Percentiles rank a stretch among this genome's conserved stretches.
Conservation (phyloP, 345 rosid genomes). For the Moricandia moricandioides region DNA sequence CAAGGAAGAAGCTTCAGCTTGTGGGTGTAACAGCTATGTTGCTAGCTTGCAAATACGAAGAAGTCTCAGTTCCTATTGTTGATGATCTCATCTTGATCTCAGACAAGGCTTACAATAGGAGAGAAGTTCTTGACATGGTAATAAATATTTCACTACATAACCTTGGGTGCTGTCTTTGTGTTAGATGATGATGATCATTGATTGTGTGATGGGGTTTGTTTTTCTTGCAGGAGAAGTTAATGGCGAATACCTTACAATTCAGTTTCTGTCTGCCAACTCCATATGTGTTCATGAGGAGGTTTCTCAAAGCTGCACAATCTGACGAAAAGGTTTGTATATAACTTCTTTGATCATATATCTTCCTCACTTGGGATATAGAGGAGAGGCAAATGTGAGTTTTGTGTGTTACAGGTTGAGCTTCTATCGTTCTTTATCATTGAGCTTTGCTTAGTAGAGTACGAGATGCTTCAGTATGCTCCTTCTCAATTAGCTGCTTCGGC, state of each 20-base stretch:
- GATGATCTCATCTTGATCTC: constrained; percentile 91
- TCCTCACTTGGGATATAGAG: background rate
- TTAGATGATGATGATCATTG: background rate
- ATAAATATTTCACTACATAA: background rate
- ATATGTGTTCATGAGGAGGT: constrained; percentile 87
- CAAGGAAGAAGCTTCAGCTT: constrained; percentile 93
- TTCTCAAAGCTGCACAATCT: constrained; percentile 83
- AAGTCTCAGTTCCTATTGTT: constrained; percentile 94
- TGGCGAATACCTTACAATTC: constrained; percentile 70
- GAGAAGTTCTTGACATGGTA: constrained; percentile 94
- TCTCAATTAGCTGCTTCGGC: constrained; percentile 75
- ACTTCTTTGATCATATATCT: background rate
- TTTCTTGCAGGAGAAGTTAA: constrained; percentile 53
- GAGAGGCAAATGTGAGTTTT: too few relatives aligned
- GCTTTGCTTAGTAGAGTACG: constrained; percentile 56
- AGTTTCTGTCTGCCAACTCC: constrained; percentile 85
- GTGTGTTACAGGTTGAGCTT: constrained; percentile 66
- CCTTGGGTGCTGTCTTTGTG: background rate
- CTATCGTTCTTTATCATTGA: constrained; percentile 62
- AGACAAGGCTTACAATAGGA: constrained; percentile 81
- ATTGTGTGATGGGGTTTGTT: background rate
- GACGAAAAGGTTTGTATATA: constrained; percentile 64
- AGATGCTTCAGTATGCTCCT: constrained; percentile 57
- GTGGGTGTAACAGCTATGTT: constrained; percentile 96
- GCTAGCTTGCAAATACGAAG: constrained; percentile 98